phyloP scores from a whole-genome alignment of 1,139 yeast species.

The Yamadazyma kanchanaburiensis region DNA sequence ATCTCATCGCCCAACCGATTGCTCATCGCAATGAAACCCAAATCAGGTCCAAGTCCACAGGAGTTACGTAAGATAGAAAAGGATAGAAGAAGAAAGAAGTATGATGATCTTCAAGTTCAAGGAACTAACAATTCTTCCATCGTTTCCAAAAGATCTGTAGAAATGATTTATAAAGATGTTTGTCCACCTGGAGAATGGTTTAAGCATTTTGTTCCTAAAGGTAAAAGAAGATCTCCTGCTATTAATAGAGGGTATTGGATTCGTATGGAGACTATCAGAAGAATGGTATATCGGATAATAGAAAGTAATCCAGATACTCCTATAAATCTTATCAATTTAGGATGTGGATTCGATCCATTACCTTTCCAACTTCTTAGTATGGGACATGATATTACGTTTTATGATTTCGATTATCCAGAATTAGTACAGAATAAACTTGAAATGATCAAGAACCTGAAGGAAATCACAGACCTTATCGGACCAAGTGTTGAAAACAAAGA shows the following conservation, averaged over 20 bases:
- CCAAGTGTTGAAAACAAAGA: constrained; percentile 10
- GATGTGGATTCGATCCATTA: constrained; percentile 80
- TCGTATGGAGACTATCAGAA: constrained; percentile 67
- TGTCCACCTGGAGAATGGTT: constrained; percentile 54
- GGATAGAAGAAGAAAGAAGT: constrained; percentile 43
- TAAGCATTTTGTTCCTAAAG: constrained; percentile 63
- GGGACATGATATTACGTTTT: constrained; percentile 39
- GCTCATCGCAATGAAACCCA: constrained; percentile 4
- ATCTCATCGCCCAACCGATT: too few species aligned
- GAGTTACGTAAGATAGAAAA: constrained; percentile 44
- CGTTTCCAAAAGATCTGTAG: constrained; percentile 80
- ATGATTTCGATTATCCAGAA: constrained; percentile 78
- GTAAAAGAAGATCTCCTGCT: constrained; percentile 72
- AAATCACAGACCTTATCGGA: constrained; percentile 49
- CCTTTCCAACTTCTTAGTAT: constrained; percentile 60
- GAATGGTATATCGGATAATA: constrained; percentile 43
- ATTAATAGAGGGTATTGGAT: constrained; percentile 85
- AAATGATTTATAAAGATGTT: constrained; percentile 50
- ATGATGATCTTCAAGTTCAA: constrained; percentile 65
- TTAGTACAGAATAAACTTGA: constrained; percentile 51
- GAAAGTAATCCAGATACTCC: constrained; percentile 20
- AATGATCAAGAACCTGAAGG: constrained; percentile 48
- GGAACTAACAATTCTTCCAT: constrained; percentile 84
- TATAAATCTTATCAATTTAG: constrained; percentile 59
- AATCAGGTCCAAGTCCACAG: constrained; percentile 11